Base-by-base conservation (phyloP, 768 basidiomycete species). In the button mushroom (Agaricus bisporus) region DNA sequence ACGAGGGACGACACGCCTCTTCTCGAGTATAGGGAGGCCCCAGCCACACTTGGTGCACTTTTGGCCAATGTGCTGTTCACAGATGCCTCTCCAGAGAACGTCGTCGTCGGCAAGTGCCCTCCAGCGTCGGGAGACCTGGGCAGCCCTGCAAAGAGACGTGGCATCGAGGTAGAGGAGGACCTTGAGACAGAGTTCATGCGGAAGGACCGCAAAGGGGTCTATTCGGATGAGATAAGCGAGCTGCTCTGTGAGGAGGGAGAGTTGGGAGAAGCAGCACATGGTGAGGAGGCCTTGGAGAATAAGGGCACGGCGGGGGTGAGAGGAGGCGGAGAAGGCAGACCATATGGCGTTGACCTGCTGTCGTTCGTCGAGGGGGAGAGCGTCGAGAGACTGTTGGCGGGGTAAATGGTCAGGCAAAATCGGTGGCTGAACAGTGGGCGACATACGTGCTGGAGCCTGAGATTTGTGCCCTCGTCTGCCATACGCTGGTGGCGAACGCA, bases 191-290 rank as follows among this genome's bases (percentile, higher is more conserved):
- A 97, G 79, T 68, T 99, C 95, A 56, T 90, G 85, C 2, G 97
- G 97, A 44, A 99, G 80, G 58, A 92, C 81, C 43, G 78, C 72
- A 69, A 98, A 93, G 9, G 95, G 97, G 67, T 99, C 97, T 68
- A 98, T 86, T 60, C 97, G 86, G 67, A 97, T 98, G 60, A 98
- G 85, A 59, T 91, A 85, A 32, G 84, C 76, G 56, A 98, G 89
- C 49, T 93, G 88, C 58, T 97, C 91, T 28, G 93, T 88, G 55
- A 99, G 86, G 47, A 98, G 88, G 25, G 97, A 98, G 26, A 99
- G 85, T 64, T 99, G 94, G 44, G 91, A 95, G 75, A 97, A 98
- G 71, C 97, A 98, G 68, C 95, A 98, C 93, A 99, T 98, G 14
- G 97, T 98, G 60, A 99, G 83, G 55, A 99, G 80, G 38, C 97